Percentiles rank a stretch among this genome's conserved stretches.
phyloP scores from a whole-genome alignment of 352 stramenopile species.

The Elongisporangium undulatum region DNA sequence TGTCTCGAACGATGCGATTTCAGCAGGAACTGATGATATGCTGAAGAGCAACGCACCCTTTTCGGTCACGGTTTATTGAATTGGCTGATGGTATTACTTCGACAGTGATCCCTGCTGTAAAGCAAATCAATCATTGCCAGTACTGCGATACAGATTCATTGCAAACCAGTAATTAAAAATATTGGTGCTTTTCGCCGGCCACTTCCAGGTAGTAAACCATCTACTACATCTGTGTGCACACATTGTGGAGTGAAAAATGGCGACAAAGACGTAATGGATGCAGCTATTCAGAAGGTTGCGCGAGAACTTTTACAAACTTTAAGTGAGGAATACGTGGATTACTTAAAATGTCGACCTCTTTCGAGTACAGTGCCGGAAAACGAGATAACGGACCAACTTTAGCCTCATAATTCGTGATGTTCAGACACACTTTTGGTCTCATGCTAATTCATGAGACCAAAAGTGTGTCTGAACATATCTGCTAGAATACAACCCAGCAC shows the following conservation, averaged over 20 bases:
- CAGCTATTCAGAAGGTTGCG: background rate
- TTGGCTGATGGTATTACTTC: no score
- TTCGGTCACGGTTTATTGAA: no score
- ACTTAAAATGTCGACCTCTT: slow-evolving; percentile 1
- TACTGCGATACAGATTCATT: no score
- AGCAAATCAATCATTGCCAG: background rate
- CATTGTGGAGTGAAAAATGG: background rate
- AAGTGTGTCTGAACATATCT: no score
- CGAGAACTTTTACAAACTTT: background rate
- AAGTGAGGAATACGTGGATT: background rate
- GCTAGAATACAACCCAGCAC: no score
- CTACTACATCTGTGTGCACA: background rate
- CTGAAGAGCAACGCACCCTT: no score
- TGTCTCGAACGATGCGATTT: no score
- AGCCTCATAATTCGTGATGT: slow-evolving; percentile 6
- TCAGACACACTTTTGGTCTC: slow-evolving; percentile 12
- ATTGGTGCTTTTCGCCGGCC: slow-evolving; percentile 8
- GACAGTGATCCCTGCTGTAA: no score
- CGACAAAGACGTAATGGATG: slow-evolving; percentile 8
- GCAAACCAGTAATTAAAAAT: background rate
- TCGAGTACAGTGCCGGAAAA: background rate
- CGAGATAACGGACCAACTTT: background rate
- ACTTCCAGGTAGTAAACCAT: background rate
- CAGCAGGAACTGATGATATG: no score
- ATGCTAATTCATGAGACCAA: slow-evolving; percentile 14